phyloP scores from a whole-genome alignment of 2,329 filamentous ascomycete genomes.

The Periconia macrospinosa region DNA sequence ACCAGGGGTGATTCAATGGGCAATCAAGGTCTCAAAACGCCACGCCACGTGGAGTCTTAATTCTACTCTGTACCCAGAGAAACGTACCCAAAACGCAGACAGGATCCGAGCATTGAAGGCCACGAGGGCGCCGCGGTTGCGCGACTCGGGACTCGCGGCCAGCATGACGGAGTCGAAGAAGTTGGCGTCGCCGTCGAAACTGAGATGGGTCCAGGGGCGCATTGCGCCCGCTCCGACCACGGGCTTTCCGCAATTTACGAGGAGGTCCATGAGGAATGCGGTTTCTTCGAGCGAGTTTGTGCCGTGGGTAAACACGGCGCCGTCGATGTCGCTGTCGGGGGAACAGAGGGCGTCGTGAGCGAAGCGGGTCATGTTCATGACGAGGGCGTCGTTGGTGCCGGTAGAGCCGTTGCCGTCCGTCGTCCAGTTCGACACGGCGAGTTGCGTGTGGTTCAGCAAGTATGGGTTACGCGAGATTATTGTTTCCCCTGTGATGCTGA shows the following conservation, averaged over 20 bases:
- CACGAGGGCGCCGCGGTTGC: conserved; percentile 27
- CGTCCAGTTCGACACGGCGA: conserved; percentile 33
- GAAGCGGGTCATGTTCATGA: conserved; percentile 38
- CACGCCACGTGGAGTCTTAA: too few relatives aligned
- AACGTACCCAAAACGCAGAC: conserved; percentile 28
- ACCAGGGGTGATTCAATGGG: too few relatives aligned
- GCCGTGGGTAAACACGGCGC: conserved; percentile 31
- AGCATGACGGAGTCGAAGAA: conserved; percentile 32
- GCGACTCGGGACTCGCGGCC: conserved; percentile 22
- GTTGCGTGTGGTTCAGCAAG: conserved; percentile 30
- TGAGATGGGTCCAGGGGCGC: conserved; percentile 29
- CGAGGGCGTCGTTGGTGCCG: conserved; percentile 29
- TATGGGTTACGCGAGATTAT: conserved; percentile 14
- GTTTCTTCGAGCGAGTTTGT: conserved; percentile 36
- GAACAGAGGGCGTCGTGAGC: conserved; percentile 29
- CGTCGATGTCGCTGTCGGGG: conserved; percentile 29
- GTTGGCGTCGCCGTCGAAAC: conserved; percentile 29
- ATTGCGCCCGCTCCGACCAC: conserved; percentile 28
- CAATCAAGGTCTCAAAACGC: too few relatives aligned
- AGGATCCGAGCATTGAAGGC: conserved; percentile 33
- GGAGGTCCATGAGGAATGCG: conserved; percentile 27
- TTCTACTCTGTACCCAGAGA: too few relatives aligned
- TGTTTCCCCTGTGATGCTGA: conserved; percentile 22
- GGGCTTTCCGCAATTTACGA: conserved; percentile 31
- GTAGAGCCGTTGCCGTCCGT: conserved; percentile 20